Evolutionary conservation across 2,329 filamentous ascomycete genomes (phyloP).

Genomic region (Diaporthe caulivora): DNA sequence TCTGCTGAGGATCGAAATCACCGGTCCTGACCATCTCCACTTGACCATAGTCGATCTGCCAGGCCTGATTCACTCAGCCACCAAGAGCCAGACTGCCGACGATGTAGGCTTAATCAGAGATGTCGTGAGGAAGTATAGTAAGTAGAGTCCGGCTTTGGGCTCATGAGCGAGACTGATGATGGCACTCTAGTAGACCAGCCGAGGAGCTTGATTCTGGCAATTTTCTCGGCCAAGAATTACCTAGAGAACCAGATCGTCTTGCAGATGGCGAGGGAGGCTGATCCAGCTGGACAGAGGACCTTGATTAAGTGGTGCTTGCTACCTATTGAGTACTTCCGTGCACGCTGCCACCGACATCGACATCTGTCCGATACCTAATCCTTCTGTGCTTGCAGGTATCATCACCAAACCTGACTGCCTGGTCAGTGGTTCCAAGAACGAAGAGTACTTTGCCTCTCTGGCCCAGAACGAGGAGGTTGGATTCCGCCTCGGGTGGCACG

Average conservation of each 20-base stretch:
- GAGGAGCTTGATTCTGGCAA: slow-evolving; percentile 70
- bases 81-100: slow-evolving; percentile 54
- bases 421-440: slow-evolving; percentile 48
- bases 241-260: slow-evolving; percentile 69
- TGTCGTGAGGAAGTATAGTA: slow-evolving; percentile 65
- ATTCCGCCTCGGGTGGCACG: slow-evolving; percentile 51
- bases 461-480: slow-evolving; percentile 50
- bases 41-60: slow-evolving; percentile 71
- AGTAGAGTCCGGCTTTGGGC: not conserved
- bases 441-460: slow-evolving; percentile 46
- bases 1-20: slow-evolving; percentile 59
- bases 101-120: slow-evolving; percentile 59
- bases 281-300: slow-evolving; percentile 54
- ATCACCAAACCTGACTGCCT: slow-evolving; percentile 67
- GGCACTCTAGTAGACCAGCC: slow-evolving; percentile 55
- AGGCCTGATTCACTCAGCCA: slow-evolving; percentile 62
- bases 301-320: slow-evolving; percentile 57
- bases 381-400: slow-evolving; percentile 49
- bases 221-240: slow-evolving; percentile 68
- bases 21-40: slow-evolving; percentile 60
- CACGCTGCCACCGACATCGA: not conserved
- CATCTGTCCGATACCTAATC: not conserved
- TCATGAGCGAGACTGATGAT: not conserved
- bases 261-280: slow-evolving; percentile 56
- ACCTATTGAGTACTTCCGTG: not conserved